Conservation (phyloP, 2,329 filamentous ascomycete genomes). For the Diaporthe sp. region DNA sequence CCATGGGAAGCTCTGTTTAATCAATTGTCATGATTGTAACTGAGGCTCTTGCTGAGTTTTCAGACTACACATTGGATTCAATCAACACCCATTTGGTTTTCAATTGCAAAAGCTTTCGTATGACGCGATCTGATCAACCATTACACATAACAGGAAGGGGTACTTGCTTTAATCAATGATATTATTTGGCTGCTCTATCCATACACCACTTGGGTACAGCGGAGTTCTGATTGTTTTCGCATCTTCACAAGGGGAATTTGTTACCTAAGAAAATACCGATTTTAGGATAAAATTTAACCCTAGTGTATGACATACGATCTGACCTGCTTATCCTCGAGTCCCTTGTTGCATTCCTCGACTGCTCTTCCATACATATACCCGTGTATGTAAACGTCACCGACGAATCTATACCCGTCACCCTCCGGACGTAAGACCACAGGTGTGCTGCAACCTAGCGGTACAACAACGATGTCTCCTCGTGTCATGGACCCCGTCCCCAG, state of each 20-base stretch:
- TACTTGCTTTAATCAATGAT: no score
- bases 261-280: neutral
- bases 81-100: no score
- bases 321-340: rapidly evolving
- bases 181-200: no score
- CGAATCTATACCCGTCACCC: slow-evolving; percentile 43
- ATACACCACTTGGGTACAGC: neutral
- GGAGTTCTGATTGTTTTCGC: neutral
- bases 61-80: no score
- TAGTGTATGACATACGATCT: neutral
- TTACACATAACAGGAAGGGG: no score
- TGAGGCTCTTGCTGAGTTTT: no score
- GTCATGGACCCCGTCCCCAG: slow-evolving; percentile 47
- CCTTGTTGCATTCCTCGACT: slow-evolving; percentile 37
- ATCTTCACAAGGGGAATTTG: no score
- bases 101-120: no score
- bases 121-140: no score
- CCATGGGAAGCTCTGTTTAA: no score
- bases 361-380: slow-evolving; percentile 48
- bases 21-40: no score
- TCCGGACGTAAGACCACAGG: slow-evolving; percentile 45
- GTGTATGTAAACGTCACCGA: slow-evolving; percentile 49
- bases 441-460: slow-evolving; percentile 49
- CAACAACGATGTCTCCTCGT: slow-evolving; percentile 44
- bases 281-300: no score